phyloP scores from a whole-genome alignment of 163 green algal genomes.

The Chlamydomonas reinhardtii region DNA sequence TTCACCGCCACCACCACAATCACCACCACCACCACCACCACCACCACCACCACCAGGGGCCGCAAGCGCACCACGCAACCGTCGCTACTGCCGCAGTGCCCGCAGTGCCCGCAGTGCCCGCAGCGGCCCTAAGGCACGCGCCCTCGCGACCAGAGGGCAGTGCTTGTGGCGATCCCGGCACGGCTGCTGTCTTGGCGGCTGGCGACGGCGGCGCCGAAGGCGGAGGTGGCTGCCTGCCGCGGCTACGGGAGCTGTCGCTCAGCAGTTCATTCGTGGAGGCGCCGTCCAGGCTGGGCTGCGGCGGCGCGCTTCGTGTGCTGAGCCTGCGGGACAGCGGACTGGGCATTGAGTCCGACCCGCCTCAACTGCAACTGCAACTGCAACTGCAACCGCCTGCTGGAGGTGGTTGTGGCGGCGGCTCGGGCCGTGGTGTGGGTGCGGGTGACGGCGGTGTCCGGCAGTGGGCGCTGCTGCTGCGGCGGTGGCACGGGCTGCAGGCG shows the following conservation, averaged over 20 bases:
- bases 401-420: background rate
- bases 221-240: background rate
- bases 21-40: no score
- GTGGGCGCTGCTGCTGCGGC: constrained; percentile 11
- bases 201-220: background rate
- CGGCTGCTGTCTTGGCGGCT: background rate
- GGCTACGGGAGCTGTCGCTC: constrained; percentile 22
- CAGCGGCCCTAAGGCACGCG: no score
- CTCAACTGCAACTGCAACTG: no score
- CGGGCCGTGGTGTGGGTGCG: background rate
- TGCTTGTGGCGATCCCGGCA: background rate
- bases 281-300: background rate
- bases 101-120: no score
- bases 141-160: no score
- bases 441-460: background rate
- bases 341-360: no score
- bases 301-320: background rate
- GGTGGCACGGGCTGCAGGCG: constrained; percentile 31
- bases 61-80: no score
- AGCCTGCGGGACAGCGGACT: constrained; percentile 37
- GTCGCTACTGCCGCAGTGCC: no score
- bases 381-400: no score
- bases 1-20: no score
- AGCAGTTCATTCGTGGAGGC: background rate
- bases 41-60: no score